A percentile compares a stretch with the other conserved stretches of the same genome.
phyloP scores from a whole-genome alignment of 73 alveolate genomes.

The Symbiodinium pilosum region DNA sequence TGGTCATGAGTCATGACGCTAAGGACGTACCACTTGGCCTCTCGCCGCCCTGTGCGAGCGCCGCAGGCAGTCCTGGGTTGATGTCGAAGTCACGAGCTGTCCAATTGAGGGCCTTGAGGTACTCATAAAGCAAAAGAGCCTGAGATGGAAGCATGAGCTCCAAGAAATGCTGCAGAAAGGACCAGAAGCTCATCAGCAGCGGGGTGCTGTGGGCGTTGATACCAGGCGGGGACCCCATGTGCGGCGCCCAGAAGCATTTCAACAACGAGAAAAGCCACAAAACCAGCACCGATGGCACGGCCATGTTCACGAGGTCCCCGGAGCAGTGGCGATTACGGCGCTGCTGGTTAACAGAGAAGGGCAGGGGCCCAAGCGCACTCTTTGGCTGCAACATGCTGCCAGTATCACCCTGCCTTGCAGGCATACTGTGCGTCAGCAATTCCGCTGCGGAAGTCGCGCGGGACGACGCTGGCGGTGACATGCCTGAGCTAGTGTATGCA shows the following conservation, averaged over 20 bases:
- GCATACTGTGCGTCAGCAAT: conserved; percentile 73
- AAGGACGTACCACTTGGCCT: conserved; percentile 78
- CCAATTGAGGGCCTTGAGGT: too few relatives aligned
- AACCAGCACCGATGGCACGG: background rate
- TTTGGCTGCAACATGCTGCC: background rate
- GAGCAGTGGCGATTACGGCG: conserved; percentile 82
- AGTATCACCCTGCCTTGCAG: conserved; percentile 13
- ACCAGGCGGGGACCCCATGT: conserved; percentile 70
- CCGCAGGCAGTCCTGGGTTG: conserved; percentile 30
- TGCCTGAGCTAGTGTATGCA: background rate
- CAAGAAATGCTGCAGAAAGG: background rate
- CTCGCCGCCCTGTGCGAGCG: conserved; percentile 57
- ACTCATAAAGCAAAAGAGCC: background rate
- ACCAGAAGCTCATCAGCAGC: conserved; percentile 49
- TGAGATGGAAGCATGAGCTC: too few relatives aligned
- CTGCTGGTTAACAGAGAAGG: conserved; percentile 58
- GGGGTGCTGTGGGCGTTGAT: conserved; percentile 81
- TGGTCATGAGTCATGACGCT: background rate
- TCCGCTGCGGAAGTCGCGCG: conserved; percentile 81
- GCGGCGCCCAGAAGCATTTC: background rate
- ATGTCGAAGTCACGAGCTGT: too few relatives aligned
- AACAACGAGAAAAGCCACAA: background rate
- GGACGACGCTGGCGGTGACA: conserved; percentile 62
- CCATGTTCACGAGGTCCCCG: conserved; percentile 22
- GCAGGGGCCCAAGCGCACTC: conserved; percentile 1